Conservation (phyloP, 176 grass and related monocot species). For the Saccharum spontaneum region DNA sequence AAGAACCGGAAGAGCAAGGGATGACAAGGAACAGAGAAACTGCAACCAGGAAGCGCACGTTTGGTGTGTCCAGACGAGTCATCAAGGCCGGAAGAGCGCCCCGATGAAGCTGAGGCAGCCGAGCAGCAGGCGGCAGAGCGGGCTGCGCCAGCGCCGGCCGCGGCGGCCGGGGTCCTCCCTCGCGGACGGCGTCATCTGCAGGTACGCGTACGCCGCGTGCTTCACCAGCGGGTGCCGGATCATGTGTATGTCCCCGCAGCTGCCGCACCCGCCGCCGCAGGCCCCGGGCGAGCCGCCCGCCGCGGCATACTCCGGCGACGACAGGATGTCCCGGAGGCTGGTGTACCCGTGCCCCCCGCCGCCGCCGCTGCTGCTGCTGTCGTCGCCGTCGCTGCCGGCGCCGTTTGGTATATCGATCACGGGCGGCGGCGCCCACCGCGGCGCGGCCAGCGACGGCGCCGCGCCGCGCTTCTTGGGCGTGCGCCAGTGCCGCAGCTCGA, state of each 20-base stretch:
- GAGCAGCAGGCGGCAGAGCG: slow-evolving; percentile 37
- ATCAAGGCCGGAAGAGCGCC: slow-evolving; percentile 45
- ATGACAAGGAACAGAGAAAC: background rate
- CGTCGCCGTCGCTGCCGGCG: background rate
- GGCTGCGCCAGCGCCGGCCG: slow-evolving; percentile 16
- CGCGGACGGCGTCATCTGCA: slow-evolving; percentile 64
- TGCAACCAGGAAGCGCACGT: background rate
- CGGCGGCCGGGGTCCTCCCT: slow-evolving; percentile 34
- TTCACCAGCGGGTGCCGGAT: slow-evolving; percentile 84
- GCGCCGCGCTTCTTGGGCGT: slow-evolving; percentile 22
- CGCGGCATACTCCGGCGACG: slow-evolving; percentile 46
- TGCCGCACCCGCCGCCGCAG: slow-evolving; percentile 28
- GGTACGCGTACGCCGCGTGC: slow-evolving; percentile 76
- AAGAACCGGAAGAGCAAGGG: slow-evolving; percentile 2
- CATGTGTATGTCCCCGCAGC: slow-evolving; percentile 65
- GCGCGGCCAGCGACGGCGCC: background rate
- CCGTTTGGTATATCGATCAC: slow-evolving; percentile 46
- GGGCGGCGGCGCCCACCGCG: slow-evolving; percentile 16
- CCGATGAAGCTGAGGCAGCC: slow-evolving; percentile 51
- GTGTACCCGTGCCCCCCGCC: slow-evolving; percentile 45
- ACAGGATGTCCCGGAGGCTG: slow-evolving; percentile 75
- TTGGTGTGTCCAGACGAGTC: background rate
- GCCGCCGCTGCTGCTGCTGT: background rate
- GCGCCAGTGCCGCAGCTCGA: slow-evolving; percentile 75
- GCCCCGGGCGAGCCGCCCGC: slow-evolving; percentile 4